These are phyloP conservation scores for Suillus fuscotomentosus DNA, from an alignment of 768 basidiomycete genomes.

Conservation along the genomic window DNA sequence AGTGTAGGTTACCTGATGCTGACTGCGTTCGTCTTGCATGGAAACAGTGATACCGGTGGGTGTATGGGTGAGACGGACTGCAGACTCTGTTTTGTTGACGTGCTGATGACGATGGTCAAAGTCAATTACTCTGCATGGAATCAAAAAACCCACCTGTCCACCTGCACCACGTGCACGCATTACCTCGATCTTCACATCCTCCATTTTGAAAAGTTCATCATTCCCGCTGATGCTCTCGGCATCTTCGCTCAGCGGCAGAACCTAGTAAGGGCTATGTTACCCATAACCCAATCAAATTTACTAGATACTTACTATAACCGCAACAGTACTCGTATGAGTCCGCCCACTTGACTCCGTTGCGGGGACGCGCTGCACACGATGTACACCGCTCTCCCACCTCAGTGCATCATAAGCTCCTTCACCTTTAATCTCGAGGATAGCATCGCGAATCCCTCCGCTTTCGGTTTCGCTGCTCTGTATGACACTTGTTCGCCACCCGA, in stretches of 20 bases:
- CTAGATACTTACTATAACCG: constrained; percentile 65
- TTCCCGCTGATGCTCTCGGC: constrained; percentile 42
- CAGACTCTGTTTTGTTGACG: constrained; percentile 98
- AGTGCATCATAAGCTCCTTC: constrained; percentile 74
- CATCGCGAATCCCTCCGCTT: constrained; percentile 72
- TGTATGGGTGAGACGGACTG: constrained; percentile 89
- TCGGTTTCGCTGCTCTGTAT: constrained; percentile 59
- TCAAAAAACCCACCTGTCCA: constrained; percentile 65
- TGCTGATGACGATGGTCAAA: constrained; percentile 50
- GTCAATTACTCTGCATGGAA: background rate
- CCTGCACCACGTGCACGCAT: constrained; percentile 98
- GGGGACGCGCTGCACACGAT: constrained; percentile 93
- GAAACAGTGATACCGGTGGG: constrained; percentile 94
- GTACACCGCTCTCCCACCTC: constrained; percentile 93
- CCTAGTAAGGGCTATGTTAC: constrained; percentile 44
- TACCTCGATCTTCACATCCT: constrained; percentile 88
- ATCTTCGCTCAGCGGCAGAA: constrained; percentile 78
- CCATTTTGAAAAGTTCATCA: constrained; percentile 76
- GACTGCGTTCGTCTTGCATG: constrained; percentile 97
- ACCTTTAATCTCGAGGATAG: constrained; percentile 77
- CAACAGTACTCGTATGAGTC: constrained; percentile 89
- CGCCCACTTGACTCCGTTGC: constrained; percentile 86
- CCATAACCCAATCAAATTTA: background rate
- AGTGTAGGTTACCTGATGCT: constrained; percentile 68
- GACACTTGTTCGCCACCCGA: constrained; percentile 61